Evolutionary conservation across 139 green algal genomes (phyloP), one percentile per base, ranked within the genome.

Genomic region (Desmodesmus armatus): DNA sequence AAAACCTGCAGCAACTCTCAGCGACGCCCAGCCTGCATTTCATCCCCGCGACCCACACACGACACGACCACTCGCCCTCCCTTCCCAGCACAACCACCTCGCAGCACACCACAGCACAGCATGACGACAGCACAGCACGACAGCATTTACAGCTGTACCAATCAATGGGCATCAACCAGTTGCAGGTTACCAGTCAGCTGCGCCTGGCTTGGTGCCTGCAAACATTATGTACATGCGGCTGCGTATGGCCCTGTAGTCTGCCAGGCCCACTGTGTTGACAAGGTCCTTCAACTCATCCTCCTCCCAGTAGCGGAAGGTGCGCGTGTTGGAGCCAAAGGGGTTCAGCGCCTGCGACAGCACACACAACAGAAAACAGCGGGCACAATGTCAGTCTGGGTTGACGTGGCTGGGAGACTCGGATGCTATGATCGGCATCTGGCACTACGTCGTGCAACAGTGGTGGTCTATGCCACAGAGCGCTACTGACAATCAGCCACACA

Each of bases 161-260:
- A 6, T 19, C 58, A 19, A 67, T 1, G 31, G 1, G n/a, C 65
- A 29, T 17, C 44, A 19, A 31, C 65, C 62, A 11, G 25, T 6
- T 27, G 31, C 62, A 70, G 7, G 31, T 41, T n/a, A 11, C 71
- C 19, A n/a, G 51, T n/a, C n/a, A n/a, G n/a, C 66, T 13, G 35
- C 66, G n/a, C 29, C 75, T 27, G 94, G 94, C 90, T 98, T 98
- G 27, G 21, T 90, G n/a, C 88, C 96, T 29, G 83, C 78, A 58
- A 97, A 97, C 90, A 99, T 92, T 81, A 99, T 98, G 87, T 98
- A 99, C 31, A 92, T 85, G 49, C 91, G 86, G 25, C 60, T 67
- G 0, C 95, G 83, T 17, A 91, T 82, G 19, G 93, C 86, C 58
- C 85, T 71, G 77, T 96, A 98, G 84, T 51, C 60, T 66, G 82